Percentiles rank a stretch among this genome's conserved stretches.
Conservation (phyloP, 768 basidiomycete genomes). For the Fibroporia radiculosa region DNA sequence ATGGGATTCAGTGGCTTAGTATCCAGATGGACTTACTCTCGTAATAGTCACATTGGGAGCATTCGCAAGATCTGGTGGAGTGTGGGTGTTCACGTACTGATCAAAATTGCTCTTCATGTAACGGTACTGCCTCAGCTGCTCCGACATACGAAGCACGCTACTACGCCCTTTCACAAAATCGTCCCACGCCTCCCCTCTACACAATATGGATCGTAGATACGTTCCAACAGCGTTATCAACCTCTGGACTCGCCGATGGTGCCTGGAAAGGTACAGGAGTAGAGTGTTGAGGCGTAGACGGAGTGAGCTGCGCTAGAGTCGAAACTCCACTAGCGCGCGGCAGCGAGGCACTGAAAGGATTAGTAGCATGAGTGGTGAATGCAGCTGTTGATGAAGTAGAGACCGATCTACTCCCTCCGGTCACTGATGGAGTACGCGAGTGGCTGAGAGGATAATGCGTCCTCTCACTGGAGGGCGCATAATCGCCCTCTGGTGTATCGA, state of each 20-base stretch:
- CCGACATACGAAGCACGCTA: conserved; percentile 12
- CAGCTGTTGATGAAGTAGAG: no score
- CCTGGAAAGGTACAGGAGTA: no score
- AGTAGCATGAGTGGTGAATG: no score
- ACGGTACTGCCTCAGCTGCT: conserved; percentile 34
- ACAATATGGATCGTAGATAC: conserved; percentile 37
- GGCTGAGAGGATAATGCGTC: conserved; percentile 1
- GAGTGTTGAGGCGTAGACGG: no score
- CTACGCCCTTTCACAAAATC: conserved; percentile 39
- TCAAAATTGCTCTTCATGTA: conserved; percentile 46
- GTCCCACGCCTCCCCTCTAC: conserved; percentile 36
- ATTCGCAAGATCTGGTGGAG: conserved; percentile 34
- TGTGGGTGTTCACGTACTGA: conserved; percentile 33
- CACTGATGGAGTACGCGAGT: conserved; percentile 3
- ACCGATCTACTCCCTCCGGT: no score
- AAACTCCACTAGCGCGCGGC: neutral
- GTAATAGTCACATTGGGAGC: conserved; percentile 32
- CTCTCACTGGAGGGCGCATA: neutral
- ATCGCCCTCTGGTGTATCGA: neutral
- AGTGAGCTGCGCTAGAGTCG: no score
- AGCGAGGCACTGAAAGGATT: neutral
- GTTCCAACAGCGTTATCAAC: conserved; percentile 32
- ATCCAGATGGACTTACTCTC: conserved; percentile 31
- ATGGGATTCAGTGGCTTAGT: neutral
- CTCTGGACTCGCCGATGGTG: neutral